Conservation (phyloP, 768 basidiomycete species). For the Mycena sanguinolenta region DNA sequence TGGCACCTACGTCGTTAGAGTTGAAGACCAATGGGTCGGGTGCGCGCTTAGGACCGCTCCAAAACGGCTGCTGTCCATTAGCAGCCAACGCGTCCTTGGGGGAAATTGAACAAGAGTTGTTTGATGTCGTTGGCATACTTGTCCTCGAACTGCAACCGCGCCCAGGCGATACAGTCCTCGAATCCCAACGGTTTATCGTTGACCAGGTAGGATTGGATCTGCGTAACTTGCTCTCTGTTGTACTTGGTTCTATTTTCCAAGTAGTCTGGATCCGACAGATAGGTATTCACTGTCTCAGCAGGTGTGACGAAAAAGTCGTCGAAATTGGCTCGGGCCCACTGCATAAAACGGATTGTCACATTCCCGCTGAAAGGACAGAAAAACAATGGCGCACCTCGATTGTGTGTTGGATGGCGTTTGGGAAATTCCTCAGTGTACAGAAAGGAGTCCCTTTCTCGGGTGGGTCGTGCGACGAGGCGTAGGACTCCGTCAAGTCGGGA, state of each 20-base stretch:
- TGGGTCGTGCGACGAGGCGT: conserved; percentile 97
- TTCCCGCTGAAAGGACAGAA: not conserved
- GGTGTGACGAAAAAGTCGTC: conserved; percentile 95
- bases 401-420: conserved; percentile 96
- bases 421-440: conserved; percentile 99
- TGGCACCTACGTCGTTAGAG: conserved; percentile 80
- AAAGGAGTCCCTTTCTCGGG: conserved; percentile 97
- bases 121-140: conserved; percentile 94
- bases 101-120: conserved; percentile 93
- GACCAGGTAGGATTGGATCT: conserved; percentile 91
- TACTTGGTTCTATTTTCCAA: conserved; percentile 91
- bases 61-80: conserved; percentile 96
- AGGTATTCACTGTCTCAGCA: conserved; percentile 92
- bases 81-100: conserved; percentile 93
- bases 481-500: conserved; percentile 95
- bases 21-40: conserved; percentile 92
- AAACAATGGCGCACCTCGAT: conserved; percentile 86
- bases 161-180: conserved; percentile 98
- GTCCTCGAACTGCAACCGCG: conserved; percentile 93
- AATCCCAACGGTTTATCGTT: conserved; percentile 94
- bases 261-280: conserved; percentile 96
- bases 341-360: conserved; percentile 1
- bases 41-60: conserved; percentile 98
- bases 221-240: conserved; percentile 90
- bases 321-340: conserved; percentile 97